Evolutionary conservation across 352 stramenopile species (phyloP).

Genomic region (Phytopythium helicoides): DNA sequence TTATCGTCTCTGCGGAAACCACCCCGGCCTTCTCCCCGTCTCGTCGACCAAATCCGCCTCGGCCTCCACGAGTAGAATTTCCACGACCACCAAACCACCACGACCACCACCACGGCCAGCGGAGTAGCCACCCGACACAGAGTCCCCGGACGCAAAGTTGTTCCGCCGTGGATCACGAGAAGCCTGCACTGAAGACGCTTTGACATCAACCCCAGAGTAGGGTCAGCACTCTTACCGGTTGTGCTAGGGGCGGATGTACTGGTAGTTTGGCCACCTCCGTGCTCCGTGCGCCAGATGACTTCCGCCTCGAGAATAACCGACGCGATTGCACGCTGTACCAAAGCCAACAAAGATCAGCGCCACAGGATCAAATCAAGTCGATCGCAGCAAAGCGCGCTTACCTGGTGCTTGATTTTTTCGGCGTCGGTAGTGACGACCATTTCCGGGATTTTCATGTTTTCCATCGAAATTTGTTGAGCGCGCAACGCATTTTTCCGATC

Average conservation of each 20-base stretch:
- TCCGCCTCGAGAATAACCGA: constrained; percentile 69
- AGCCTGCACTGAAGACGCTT: too few relatives aligned
- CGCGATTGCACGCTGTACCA: constrained; percentile 58
- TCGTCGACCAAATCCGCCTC: background rate
- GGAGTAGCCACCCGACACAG: constrained; percentile 18
- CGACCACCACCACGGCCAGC: constrained; percentile 5
- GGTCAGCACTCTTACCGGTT: constrained; percentile 14
- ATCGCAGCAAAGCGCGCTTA: constrained; percentile 12
- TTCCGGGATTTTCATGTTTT: constrained; percentile 72
- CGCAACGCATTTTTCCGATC: constrained; percentile 59
- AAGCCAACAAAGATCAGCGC: constrained; percentile 7
- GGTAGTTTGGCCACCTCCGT: constrained; percentile 11
- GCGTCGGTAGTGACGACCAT: constrained; percentile 56
- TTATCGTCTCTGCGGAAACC: constrained; percentile 1
- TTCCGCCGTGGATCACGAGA: too few relatives aligned
- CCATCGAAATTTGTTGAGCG: constrained; percentile 66
- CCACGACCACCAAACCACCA: background rate
- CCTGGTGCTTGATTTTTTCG: constrained; percentile 44
- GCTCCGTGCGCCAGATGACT: constrained; percentile 60
- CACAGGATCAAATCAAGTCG: background rate
- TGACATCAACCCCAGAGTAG: background rate
- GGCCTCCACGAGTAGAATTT: background rate
- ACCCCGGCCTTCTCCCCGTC: background rate
- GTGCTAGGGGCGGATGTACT: background rate
- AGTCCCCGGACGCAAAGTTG: too few relatives aligned